Evolutionary conservation across 192 early-diverging fungal genomes (phyloP), one percentile per base, ranked within the genome.

Genomic region (Backusella tuberculispora): DNA sequence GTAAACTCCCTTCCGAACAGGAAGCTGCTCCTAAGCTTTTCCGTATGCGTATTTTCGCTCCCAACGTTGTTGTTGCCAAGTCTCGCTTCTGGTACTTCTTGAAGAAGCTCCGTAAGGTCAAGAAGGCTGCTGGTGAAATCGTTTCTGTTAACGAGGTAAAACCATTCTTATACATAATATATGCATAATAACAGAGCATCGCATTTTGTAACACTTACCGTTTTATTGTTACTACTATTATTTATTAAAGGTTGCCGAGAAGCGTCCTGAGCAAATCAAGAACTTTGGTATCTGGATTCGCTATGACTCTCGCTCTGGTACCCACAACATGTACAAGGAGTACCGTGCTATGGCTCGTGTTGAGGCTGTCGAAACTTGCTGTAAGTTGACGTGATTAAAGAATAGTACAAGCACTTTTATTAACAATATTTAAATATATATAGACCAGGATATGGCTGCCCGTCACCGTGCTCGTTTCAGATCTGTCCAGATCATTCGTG

Each of bases 281-380:
- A 99, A 96, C 94, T 99, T 90, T 83, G 98, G 98, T 82, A 95
- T 99, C 91, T 99, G 95, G 95, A 90, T 99, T 78, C 96, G 98
- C 82, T 99, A 99, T 92, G 93, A 99, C 87, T 99, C 98, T 77
- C 95, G 98, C 85, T 97, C 96, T 48, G 98, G 98, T 77, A 99
- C 97, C 76, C 98, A 99, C 97, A 99, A 99, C 95, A 99, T 99
- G 97, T 99, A 99, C 94, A 99, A 99, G 93, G 98, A 99, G 91
- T 99, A 98, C 95, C 94, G 98, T 79, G 96, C 98, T 87, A 86
- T 98, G 80, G 86, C 90, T 81, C 93, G 98, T 76, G 80, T 78
- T n/a, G 92, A 83, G 42, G 93, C 92, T 44, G 92, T 93, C 21
- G 80, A 86, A 66, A 38, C 88, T 17, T 91, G 90, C 87, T 93